Evolutionary conservation across 73 alveolate species (phyloP).

Genomic region (Paramecium primaurelia): DNA sequence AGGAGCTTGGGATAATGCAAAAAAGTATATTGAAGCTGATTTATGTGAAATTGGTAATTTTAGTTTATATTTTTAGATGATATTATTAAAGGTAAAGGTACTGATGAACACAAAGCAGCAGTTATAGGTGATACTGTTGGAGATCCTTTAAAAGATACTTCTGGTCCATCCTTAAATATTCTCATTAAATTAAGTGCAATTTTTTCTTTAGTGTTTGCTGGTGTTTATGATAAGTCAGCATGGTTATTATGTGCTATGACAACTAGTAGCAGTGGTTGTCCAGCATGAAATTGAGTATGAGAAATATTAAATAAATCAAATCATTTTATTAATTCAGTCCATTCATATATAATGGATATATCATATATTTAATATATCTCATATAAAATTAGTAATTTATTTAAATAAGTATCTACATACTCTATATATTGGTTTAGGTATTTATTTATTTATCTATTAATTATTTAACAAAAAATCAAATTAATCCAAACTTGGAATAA

Average conservation of each 20-base stretch:
- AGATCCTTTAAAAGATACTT: slow-evolving; percentile 87
- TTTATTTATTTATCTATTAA: no score
- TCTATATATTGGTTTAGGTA: no score
- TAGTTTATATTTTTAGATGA: slow-evolving; percentile 40
- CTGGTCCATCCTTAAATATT: slow-evolving; percentile 90
- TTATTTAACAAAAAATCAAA: no score
- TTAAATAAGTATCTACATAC: no score
- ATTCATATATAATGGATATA: not conserved
- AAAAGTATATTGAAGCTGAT: slow-evolving; percentile 69
- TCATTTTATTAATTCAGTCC: not conserved
- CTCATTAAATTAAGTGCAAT: slow-evolving; percentile 87
- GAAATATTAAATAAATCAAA: not conserved
- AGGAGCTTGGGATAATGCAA: slow-evolving; percentile 96
- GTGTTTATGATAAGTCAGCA: slow-evolving; percentile 68
- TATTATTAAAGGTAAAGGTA: slow-evolving; percentile 67
- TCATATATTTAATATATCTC: not conserved
- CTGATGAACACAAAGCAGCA: slow-evolving; percentile 91
- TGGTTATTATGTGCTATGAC: slow-evolving; percentile 50
- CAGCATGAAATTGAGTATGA: slow-evolving; percentile 25
- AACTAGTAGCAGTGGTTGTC: slow-evolving; percentile 50
- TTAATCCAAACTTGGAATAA: not conserved
- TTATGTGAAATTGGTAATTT: not conserved
- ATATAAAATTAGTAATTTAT: no score
- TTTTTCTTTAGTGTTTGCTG: slow-evolving; percentile 82
- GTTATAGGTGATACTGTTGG: slow-evolving; percentile 96